Evolutionary conservation across 2,329 filamentous ascomycete genomes (phyloP).

Genomic region (Tolypocladium tropicale): DNA sequence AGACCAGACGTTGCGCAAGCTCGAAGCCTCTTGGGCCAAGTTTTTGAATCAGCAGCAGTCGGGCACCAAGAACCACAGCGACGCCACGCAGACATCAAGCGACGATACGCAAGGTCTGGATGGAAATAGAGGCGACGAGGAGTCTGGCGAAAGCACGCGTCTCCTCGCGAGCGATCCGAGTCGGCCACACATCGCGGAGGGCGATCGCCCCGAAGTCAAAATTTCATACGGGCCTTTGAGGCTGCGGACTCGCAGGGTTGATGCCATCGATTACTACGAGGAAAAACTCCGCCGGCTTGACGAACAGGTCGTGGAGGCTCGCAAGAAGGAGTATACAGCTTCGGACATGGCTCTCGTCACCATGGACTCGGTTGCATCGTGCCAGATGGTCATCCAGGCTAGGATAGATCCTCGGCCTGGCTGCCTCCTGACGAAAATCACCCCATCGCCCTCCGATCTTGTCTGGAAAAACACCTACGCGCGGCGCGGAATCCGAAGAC

Average conservation of each 20-base stretch:
- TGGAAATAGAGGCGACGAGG: slow-evolving; percentile 24
- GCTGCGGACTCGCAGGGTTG: slow-evolving; percentile 61
- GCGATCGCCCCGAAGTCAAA: slow-evolving; percentile 54
- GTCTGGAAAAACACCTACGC: slow-evolving; percentile 92
- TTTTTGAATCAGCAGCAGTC: slow-evolving; percentile 30
- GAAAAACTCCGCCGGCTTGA: slow-evolving; percentile 74
- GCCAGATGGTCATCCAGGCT: slow-evolving; percentile 93
- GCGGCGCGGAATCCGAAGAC: slow-evolving; percentile 59
- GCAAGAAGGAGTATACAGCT: slow-evolving; percentile 65
- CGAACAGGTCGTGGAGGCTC: slow-evolving; percentile 57
- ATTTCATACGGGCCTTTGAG: slow-evolving; percentile 72
- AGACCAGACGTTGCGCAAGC: slow-evolving; percentile 51
- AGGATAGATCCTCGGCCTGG: slow-evolving; percentile 85
- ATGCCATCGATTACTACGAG: slow-evolving; percentile 91
- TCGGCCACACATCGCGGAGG: slow-evolving; percentile 24
- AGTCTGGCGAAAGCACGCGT: slow-evolving; percentile 45
- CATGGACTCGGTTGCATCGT: slow-evolving; percentile 88
- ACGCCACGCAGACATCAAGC: slow-evolving; percentile 3
- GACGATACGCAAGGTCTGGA: slow-evolving; percentile 13
- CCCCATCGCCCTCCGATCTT: slow-evolving; percentile 84
- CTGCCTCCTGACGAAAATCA: slow-evolving; percentile 72
- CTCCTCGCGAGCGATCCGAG: slow-evolving; percentile 41
- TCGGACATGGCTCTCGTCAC: slow-evolving; percentile 90
- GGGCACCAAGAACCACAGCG: slow-evolving; percentile 4
- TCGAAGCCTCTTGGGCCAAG: slow-evolving; percentile 78